Percentiles rank a stretch among this genome's conserved stretches.
Evolutionary conservation across 352 stramenopile genomes (phyloP).

Genomic region (Phytophthora podocarpi): DNA sequence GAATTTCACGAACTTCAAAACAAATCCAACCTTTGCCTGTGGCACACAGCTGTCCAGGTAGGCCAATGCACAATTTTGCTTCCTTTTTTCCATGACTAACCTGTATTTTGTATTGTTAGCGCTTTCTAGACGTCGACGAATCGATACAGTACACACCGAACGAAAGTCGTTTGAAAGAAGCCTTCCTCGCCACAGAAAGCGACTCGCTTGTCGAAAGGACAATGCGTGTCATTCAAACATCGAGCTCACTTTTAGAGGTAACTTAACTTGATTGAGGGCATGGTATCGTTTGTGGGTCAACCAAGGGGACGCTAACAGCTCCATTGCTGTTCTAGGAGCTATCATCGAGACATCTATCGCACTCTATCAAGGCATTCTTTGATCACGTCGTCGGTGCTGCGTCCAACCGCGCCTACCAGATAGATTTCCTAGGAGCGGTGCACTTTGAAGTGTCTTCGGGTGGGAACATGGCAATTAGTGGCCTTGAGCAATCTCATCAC

Average conservation of each 20-base stretch:
- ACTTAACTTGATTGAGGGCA: neutral
- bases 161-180: conserved; percentile 17
- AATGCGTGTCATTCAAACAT: conserved; percentile 28
- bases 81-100: too few species aligned
- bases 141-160: conserved; percentile 36
- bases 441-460: neutral
- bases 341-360: conserved; percentile 35
- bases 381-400: conserved; percentile 29
- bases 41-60: conserved; percentile 41
- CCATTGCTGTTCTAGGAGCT: conserved; percentile 33
- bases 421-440: neutral
- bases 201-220: conserved; percentile 18
- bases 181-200: conserved; percentile 2
- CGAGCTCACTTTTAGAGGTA: conserved; percentile 47
- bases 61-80: too few species aligned
- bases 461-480: neutral
- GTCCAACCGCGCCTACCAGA: conserved; percentile 35
- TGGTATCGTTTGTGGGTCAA: neutral
- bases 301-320: neutral
- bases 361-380: conserved; percentile 46
- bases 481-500: conserved; percentile 16
- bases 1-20: neutral
- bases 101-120: conserved; percentile 8
- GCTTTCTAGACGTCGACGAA: conserved; percentile 28
- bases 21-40: conserved; percentile 26